Conservation (phyloP, 2,329 filamentous ascomycete genomes). For the Penicillium nordicum region DNA sequence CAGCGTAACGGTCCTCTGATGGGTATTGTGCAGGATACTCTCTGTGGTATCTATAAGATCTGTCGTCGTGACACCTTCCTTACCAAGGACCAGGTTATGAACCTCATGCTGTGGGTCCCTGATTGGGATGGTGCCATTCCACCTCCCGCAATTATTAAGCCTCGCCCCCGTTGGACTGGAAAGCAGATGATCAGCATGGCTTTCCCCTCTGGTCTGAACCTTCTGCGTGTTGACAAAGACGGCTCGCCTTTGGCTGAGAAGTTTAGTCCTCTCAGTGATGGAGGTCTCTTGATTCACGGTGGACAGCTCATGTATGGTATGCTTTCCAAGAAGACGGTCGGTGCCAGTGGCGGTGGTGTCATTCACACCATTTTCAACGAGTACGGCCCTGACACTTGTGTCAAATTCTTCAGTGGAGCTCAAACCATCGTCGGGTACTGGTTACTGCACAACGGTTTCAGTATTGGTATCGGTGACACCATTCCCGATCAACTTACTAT, state of each 20-base stretch:
- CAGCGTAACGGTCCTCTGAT: constrained; percentile 96
- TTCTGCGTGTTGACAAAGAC: constrained; percentile 63
- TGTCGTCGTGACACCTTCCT: constrained; percentile 90
- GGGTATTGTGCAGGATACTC: constrained; percentile 98
- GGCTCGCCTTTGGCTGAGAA: constrained; percentile 52
- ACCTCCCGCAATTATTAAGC: constrained; percentile 88
- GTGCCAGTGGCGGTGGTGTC: constrained; percentile 84
- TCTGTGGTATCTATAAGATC: constrained; percentile 96
- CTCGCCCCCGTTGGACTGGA: constrained; percentile 89
- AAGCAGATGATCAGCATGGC: constrained; percentile 97
- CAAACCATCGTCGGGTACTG: constrained; percentile 96
- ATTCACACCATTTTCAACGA: constrained; percentile 97
- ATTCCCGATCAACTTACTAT: constrained; percentile 87
- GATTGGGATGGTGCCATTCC: constrained; percentile 96
- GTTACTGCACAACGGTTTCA: constrained; percentile 94
- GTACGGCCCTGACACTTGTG: constrained; percentile 76
- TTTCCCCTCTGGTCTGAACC: constrained; percentile 80
- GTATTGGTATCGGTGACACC: constrained; percentile 97
- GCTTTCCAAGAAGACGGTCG: constrained; percentile 89
- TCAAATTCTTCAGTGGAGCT: constrained; percentile 92
- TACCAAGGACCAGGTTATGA: constrained; percentile 89
- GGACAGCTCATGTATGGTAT: constrained; percentile 89
- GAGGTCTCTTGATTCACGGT: constrained; percentile 76
- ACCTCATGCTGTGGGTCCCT: constrained; percentile 94
- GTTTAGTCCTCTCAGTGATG: constrained; percentile 65